Base-by-base conservation (phyloP, 148 eudicot genomes). In the Beta vulgaris region DNA sequence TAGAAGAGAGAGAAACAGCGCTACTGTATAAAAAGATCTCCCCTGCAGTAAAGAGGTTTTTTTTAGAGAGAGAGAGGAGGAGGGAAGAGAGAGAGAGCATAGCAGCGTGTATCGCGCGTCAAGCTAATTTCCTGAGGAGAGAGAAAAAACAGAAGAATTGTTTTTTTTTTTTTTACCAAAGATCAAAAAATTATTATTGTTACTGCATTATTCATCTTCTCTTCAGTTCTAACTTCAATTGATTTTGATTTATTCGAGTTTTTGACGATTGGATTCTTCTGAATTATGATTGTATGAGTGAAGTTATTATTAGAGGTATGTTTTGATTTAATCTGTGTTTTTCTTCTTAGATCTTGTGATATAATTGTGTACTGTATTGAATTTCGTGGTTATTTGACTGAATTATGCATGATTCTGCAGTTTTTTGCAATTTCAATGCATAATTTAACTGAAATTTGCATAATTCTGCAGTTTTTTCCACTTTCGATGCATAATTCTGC, bases 1-100 rank as follows among this genome's bases (percentile, higher is more conserved):
- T 26, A 42, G 26, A 25, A 18, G 64, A n/a, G 74, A 40, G 67
- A 44, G n/a, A n/a, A n/a, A n/a, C n/a, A n/a, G n/a, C n/a, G 71
- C 28, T 32, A 57, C 35, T 68, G 75, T 80, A 75, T 80, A 80
- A 80, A n/a, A 75, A 75, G 78, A 80, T 75, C 78, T 49, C 46
- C 73, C 29, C 44, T 68, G 70, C 72, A 69, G 58, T 75, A n/a
- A 28, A 40, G 58, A 16, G 75, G 72, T 65, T 80, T 11, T 65
- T 80, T 11, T 54, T 25, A 42, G 66, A 23, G 68, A 69, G 71
- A 71, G 77, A 74, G 73, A 63, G 16, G 36, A 26, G 37, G 23
- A 28, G 37, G 29, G 29, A 23, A 37, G 64, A 71, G 75, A 37
- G 59, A 58, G 69, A 73, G 64, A 31, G 26, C 12, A 13, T 26